Percentiles rank a stretch among this genome's conserved stretches.
Evolutionary conservation across 371 early-diverging fungal genomes (phyloP).

Genomic region (Syncephalastrum contaminatum): DNA sequence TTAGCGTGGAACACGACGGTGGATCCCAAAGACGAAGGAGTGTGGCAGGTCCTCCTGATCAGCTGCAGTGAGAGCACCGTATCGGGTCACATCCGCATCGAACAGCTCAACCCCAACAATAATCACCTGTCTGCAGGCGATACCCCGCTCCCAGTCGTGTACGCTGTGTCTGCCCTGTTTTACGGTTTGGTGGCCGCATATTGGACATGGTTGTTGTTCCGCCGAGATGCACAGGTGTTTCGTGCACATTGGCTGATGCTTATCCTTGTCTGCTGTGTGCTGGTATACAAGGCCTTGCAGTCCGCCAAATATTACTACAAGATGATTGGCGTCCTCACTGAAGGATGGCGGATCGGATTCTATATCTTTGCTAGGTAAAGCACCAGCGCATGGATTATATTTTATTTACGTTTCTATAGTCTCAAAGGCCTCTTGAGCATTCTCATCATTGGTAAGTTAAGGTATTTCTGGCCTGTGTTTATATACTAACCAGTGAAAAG

Average conservation of each 20-base stretch:
- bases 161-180: slow-evolving; percentile 33
- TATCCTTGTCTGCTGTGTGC: slow-evolving; percentile 42
- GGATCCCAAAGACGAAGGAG: slow-evolving; percentile 34
- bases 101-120: slow-evolving; percentile 48
- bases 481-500: slow-evolving; percentile 12
- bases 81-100: slow-evolving; percentile 30
- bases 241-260: slow-evolving; percentile 59
- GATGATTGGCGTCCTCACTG: slow-evolving; percentile 43
- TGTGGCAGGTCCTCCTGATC: slow-evolving; percentile 49
- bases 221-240: slow-evolving; percentile 45
- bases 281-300: slow-evolving; percentile 54
- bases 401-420: slow-evolving; percentile 16
- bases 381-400: not conserved
- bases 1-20: slow-evolving; percentile 15
- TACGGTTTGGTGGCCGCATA: slow-evolving; percentile 32
- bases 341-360: slow-evolving; percentile 57
- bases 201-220: slow-evolving; percentile 36
- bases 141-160: slow-evolving; percentile 51
- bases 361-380: slow-evolving; percentile 57
- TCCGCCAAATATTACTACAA: slow-evolving; percentile 53
- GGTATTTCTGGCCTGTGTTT: not conserved
- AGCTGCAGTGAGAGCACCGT: slow-evolving; percentile 42
- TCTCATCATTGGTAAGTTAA: slow-evolving; percentile 47
- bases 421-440: slow-evolving; percentile 55
- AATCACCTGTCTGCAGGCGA: slow-evolving; percentile 58